A percentile compares a stretch with the other conserved stretches of the same genome.
Evolutionary conservation across 306 rosid species (phyloP).

Genomic region (Cercis canadensis): DNA sequence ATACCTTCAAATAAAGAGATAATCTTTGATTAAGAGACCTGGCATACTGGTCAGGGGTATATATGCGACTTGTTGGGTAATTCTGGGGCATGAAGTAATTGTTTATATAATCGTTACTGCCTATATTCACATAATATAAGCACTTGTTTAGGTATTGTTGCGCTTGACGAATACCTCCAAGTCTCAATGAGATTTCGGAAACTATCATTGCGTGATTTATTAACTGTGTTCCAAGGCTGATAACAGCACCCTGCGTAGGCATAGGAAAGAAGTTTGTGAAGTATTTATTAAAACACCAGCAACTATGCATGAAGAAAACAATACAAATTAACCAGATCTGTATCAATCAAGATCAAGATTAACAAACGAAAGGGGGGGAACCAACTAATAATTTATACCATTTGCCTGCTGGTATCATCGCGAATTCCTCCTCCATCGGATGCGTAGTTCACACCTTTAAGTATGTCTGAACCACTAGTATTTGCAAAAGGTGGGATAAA

Average conservation of each 20-base stretch:
- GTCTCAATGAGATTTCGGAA: constrained; percentile 18
- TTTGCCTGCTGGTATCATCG: neutral
- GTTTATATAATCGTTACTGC: constrained; percentile 64
- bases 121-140: constrained; percentile 60
- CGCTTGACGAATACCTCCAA: constrained; percentile 31
- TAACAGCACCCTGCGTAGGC: constrained; percentile 52
- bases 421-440: constrained; percentile 39
- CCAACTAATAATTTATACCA: neutral
- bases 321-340: too few species aligned
- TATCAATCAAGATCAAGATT: too few species aligned
- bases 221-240: constrained; percentile 48
- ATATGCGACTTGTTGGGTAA: constrained; percentile 44
- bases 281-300: neutral
- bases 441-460: constrained; percentile 37
- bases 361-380: neutral
- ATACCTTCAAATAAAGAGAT: constrained; percentile 48
- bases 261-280: too few species aligned
- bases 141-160: constrained; percentile 49
- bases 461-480: constrained; percentile 14
- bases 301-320: too few species aligned
- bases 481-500: constrained; percentile 35
- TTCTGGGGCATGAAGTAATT: constrained; percentile 58
- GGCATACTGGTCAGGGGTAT: constrained; percentile 47
- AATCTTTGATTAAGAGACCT: constrained; percentile 43
- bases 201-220: constrained; percentile 41